Conservation (phyloP, 169 alveolate species). For the Plasmodium gaboni region DNA sequence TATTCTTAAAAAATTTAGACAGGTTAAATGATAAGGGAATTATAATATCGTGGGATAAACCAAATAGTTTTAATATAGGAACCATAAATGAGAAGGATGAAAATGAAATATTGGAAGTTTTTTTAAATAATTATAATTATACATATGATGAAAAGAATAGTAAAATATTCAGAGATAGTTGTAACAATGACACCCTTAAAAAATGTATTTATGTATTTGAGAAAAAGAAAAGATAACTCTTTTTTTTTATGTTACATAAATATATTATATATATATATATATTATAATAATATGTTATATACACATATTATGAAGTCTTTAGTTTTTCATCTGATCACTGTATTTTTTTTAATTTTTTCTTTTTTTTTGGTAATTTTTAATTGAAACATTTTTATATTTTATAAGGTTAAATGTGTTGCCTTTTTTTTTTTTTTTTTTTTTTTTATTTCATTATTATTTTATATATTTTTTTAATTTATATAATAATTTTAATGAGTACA, state of each 20-base stretch:
- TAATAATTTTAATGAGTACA: too few species aligned
- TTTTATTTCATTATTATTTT: too few species aligned
- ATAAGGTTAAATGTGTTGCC: too few species aligned
- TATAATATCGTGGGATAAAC: conserved; percentile 63
- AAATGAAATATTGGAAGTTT: conserved; percentile 34
- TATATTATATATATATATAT: not conserved
- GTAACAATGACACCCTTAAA: conserved; percentile 31
- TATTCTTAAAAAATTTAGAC: conserved; percentile 42
- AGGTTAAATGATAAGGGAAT: conserved; percentile 39
- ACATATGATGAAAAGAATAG: conserved; percentile 62
- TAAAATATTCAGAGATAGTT: conserved; percentile 36
- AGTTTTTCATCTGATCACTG: not conserved
- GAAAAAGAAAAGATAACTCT: conserved; percentile 20
- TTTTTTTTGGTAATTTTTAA: not conserved
- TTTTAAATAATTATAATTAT: conserved; percentile 33
- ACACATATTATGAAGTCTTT: too few species aligned
- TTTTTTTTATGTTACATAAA: not conserved
- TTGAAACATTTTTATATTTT: too few species aligned
- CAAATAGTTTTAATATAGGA: conserved; percentile 55
- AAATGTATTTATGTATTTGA: conserved; percentile 61
- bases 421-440: too few species aligned
- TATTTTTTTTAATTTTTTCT: not conserved
- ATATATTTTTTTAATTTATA: too few species aligned
- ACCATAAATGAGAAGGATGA: conserved; percentile 50
- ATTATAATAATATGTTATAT: not conserved